Conservation (phyloP, 2,329 filamentous ascomycete species). For the Colletotrichum sp. region DNA sequence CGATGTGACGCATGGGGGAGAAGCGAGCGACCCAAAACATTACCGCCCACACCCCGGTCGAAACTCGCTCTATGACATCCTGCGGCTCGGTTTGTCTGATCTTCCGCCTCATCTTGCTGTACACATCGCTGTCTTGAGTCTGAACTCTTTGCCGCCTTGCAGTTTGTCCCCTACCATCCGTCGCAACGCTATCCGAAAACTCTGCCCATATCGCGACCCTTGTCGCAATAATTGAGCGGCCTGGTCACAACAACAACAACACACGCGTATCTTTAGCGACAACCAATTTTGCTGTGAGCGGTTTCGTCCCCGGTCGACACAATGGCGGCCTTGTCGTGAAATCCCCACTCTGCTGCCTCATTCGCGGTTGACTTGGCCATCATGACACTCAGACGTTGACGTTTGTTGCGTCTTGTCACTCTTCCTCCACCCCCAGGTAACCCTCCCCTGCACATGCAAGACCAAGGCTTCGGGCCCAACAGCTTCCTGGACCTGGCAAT, state of each 20-base stretch:
- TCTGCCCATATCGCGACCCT: background rate
- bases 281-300: background rate
- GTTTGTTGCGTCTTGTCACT: background rate
- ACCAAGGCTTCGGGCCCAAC: background rate
- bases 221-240: background rate
- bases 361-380: background rate
- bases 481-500: slow-evolving; percentile 2
- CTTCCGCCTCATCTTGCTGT: slow-evolving; percentile 13
- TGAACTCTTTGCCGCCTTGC: background rate
- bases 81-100: slow-evolving; percentile 21
- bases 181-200: background rate
- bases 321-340: background rate
- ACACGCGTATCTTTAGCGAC: background rate
- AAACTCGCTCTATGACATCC: slow-evolving; percentile 10
- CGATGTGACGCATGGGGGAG: background rate
- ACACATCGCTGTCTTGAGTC: background rate
- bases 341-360: background rate
- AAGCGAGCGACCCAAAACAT: background rate
- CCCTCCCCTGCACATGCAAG: background rate
- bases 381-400: background rate
- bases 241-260: background rate
- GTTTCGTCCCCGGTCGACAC: background rate
- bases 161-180: background rate
- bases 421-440: background rate
- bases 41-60: slow-evolving; percentile 5